phyloP scores from a whole-genome alignment of 768 basidiomycete species.

The Russula ochroleuca region DNA sequence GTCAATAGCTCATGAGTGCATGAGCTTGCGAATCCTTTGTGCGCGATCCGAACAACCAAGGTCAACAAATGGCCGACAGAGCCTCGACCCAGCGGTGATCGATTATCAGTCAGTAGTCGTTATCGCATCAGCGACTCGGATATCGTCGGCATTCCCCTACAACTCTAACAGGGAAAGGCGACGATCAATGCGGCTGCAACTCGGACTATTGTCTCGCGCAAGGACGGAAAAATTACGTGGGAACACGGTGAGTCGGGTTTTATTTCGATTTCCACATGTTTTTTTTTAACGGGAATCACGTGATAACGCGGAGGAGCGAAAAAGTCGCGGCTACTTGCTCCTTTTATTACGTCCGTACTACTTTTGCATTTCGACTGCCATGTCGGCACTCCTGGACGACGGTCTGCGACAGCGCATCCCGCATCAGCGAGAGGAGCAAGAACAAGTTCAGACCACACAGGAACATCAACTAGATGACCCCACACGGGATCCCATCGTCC shows the following conservation, averaged over 20 bases:
- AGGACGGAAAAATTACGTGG: neutral
- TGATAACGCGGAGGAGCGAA: neutral
- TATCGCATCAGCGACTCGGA: neutral
- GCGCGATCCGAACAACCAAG: neutral
- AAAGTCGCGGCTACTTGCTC: neutral
- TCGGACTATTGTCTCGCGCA: neutral
- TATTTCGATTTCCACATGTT: neutral
- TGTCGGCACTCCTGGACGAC: slow-evolving; percentile 4
- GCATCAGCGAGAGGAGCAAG: slow-evolving; percentile 3
- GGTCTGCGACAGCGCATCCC: slow-evolving; percentile 19
- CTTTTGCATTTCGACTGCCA: slow-evolving; percentile 14
- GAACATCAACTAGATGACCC: neutral
- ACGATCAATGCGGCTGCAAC: neutral
- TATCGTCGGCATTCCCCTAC: neutral
- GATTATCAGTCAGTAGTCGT: no score
- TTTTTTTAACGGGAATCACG: slow-evolving; percentile 4
- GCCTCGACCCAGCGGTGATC: neutral
- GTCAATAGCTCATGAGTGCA: neutral
- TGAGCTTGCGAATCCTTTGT: neutral
- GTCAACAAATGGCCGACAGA: neutral
- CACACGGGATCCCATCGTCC: slow-evolving; percentile 51
- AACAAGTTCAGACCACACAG: neutral
- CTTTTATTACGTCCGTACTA: slow-evolving; percentile 15
- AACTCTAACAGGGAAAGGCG: neutral
- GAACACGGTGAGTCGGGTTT: neutral